Conservation (phyloP, 2,329 filamentous ascomycete species). For the Apiospora marii region DNA sequence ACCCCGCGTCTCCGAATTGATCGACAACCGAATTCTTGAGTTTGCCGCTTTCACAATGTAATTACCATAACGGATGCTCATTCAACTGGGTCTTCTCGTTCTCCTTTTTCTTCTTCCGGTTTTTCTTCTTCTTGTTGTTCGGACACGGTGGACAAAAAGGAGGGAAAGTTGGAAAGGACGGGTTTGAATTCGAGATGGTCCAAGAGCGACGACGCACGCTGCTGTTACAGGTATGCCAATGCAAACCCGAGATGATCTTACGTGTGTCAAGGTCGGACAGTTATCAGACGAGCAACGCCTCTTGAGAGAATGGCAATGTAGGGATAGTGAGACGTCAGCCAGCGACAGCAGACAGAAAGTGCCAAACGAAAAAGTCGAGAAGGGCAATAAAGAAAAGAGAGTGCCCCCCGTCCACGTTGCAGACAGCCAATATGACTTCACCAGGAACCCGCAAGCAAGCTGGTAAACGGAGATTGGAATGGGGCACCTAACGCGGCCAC, state of each 20-base stretch:
- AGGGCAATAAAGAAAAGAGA: background rate
- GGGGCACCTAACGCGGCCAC: background rate
- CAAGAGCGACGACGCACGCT: background rate
- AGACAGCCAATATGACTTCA: conserved; percentile 2
- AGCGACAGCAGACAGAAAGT: background rate
- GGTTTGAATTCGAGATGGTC: background rate
- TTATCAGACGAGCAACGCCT: background rate
- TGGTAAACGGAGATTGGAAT: conserved; percentile 6
- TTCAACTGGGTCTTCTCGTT: background rate
- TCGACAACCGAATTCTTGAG: background rate
- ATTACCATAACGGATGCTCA: background rate
- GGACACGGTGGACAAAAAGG: background rate
- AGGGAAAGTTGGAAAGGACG: background rate
- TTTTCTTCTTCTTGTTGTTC: background rate
- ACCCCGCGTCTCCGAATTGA: conserved; percentile 8
- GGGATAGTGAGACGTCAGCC: background rate
- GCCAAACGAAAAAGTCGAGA: background rate
- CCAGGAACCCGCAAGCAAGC: background rate
- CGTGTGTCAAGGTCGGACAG: background rate
- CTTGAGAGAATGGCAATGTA: background rate
- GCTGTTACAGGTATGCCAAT: background rate
- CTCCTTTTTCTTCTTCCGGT: background rate
- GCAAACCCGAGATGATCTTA: background rate
- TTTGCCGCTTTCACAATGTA: background rate
- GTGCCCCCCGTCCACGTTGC: background rate